Base-by-base conservation (phyloP, 306 rosid genomes). In the Begonia loranthoides region DNA sequence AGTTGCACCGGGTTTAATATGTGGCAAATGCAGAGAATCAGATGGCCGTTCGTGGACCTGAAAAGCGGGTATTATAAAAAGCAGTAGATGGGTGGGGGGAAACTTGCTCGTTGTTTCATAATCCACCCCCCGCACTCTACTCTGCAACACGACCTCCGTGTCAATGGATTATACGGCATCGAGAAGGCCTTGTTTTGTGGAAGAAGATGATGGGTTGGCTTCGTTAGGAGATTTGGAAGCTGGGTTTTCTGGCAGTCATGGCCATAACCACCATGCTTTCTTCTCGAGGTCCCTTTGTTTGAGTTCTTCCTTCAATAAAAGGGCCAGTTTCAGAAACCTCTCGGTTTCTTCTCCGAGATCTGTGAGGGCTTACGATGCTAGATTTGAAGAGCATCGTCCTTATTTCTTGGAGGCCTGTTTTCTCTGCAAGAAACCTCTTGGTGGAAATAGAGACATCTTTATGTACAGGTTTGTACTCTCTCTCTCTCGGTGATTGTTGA, bases 371-470 rank as follows among this genome's bases (percentile, higher is more conserved):
- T 79, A 76, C 13, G 94, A 82, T 53, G 66, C 83, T 10, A 79
- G 93, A 72, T 82, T 84, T 13, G 94, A 82, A 57, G 93, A 85
- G 41, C 82, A 64, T 13, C 87, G 52, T 15, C 94, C 97, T 14
- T 85, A 90, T 61, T 90, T 90, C 67, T 76, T 90, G 39, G 71
- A 90, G 15, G 58, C 95, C 13, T 90, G 97, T 62, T 82, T 60
- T 39, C 86, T 68, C 39, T 90, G 97, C 82, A 79, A 79, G 64
- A 86, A 82, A 52, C 77, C 79, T 0, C 79, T 90, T 0, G 81
- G 76, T 0, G 75, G 70, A 9, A 74, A 82, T 33, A 49, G 69
- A 45, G 97, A 90, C 57, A 85, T 90, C 82, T 90, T 73, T 77
- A 85, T 90, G 95, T 90, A 90, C 83, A 90, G 95, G 97, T 87